phyloP scores from a whole-genome alignment of 805 yeast species.

The Grigorovia jiainica region DNA sequence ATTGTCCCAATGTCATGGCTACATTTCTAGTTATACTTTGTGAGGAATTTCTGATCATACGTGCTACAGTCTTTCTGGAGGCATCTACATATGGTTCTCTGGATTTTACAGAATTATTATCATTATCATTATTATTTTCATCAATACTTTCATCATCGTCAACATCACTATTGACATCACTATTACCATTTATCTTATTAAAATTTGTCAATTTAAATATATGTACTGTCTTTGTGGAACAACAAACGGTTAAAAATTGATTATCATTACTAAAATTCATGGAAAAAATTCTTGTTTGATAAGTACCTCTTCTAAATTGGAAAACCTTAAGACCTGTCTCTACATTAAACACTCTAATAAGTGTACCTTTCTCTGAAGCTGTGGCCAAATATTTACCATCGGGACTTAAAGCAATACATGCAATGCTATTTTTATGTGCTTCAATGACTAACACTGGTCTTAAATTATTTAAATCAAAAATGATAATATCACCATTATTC shows the following conservation, averaged over 20 bases:
- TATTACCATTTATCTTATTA: not conserved
- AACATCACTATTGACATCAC: conserved; percentile 12
- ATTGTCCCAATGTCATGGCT: conserved; percentile 84
- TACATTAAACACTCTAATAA: conserved; percentile 57
- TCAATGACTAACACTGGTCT: conserved; percentile 62
- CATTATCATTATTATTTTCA: conserved; percentile 4
- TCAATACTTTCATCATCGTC: conserved; percentile 16
- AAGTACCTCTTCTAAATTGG: conserved; percentile 71
- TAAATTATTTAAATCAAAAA: conserved; percentile 51
- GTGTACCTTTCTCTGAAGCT: conserved; percentile 71
- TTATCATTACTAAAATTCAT: conserved; percentile 67
- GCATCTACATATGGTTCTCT: conserved; percentile 55
- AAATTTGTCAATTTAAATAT: conserved; percentile 55
- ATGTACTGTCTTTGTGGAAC: conserved; percentile 88
- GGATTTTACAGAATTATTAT: conserved; percentile 7
- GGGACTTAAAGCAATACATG: conserved; percentile 50
- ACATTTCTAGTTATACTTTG: conserved; percentile 71
- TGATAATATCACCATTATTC: conserved; percentile 55
- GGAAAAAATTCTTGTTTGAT: conserved; percentile 71
- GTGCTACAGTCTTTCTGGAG: conserved; percentile 60
- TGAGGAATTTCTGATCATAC: conserved; percentile 68
- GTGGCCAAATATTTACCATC: conserved; percentile 66
- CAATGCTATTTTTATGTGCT: conserved; percentile 63
- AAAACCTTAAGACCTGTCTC: conserved; percentile 52
- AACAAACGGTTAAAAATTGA: conserved; percentile 66